These are phyloP conservation scores for Sapria himalayana DNA, from an alignment of 345 rosid genomes.

Conservation along the genomic window DNA sequence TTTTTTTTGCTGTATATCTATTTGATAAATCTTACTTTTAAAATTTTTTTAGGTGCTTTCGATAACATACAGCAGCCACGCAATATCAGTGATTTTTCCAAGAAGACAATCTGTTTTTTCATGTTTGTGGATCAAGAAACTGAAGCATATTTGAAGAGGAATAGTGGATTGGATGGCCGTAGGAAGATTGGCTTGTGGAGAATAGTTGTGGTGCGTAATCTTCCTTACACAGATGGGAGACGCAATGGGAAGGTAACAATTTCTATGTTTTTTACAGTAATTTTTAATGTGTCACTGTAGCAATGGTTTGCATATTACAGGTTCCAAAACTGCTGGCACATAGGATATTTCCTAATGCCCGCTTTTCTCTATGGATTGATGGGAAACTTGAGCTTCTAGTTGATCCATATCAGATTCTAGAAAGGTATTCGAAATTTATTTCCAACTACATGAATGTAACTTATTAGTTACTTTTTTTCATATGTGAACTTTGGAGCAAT, in stretches of 20 bases:
- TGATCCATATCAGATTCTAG: slow-evolving; percentile 93
- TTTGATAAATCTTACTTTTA: too few relatives aligned
- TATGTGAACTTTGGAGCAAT: too few relatives aligned
- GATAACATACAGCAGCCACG: slow-evolving; percentile 74
- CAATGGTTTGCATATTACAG: slow-evolving; percentile 17
- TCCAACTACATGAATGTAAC: too few relatives aligned
- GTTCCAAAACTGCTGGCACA: slow-evolving; percentile 62
- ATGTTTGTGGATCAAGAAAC: slow-evolving; percentile 97
- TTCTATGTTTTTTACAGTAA: background rate
- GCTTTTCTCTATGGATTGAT: slow-evolving; percentile 87
- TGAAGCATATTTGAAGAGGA: slow-evolving; percentile 48
- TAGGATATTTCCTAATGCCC: slow-evolving; percentile 84
- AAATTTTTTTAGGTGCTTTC: slow-evolving; percentile 60
- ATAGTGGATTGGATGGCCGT: slow-evolving; percentile 26
- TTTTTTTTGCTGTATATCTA: too few relatives aligned
- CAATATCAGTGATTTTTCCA: slow-evolving; percentile 61
- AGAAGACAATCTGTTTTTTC: slow-evolving; percentile 60
- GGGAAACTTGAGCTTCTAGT: slow-evolving; percentile 92
- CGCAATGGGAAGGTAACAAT: slow-evolving; percentile 79
- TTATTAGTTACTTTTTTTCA: too few relatives aligned
- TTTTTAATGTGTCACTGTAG: slow-evolving; percentile 9
- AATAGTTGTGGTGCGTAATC: slow-evolving; percentile 65
- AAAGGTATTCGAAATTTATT: slow-evolving; percentile 31
- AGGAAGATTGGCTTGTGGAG: slow-evolving; percentile 81
- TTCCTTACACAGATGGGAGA: slow-evolving; percentile 70